These are phyloP conservation scores for Solanum chilense DNA, from an alignment of 257 asterid genomes.

Conservation along the genomic window DNA sequence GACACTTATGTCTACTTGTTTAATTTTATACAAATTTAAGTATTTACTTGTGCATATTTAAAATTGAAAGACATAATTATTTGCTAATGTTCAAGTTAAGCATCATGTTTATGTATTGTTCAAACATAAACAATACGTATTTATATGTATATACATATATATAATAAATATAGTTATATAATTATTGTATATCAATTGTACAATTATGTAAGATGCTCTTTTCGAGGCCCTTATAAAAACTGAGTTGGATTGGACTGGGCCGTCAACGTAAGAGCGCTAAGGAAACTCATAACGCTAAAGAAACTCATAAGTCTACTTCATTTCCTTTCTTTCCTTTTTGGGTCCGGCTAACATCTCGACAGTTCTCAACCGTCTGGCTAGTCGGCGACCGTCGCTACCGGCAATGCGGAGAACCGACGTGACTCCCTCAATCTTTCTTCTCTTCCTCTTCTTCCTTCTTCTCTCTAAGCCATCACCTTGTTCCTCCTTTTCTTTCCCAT, in stretches of 20 bases:
- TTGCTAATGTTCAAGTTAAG: too few species aligned
- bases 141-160: too few species aligned
- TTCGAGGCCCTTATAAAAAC: background rate
- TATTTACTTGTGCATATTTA: too few species aligned
- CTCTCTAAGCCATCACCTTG: slow-evolving; percentile 7
- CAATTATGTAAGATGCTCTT: too few species aligned
- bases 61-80: too few species aligned
- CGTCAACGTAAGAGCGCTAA: background rate
- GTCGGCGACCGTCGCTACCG: background rate
- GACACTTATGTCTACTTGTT: too few species aligned
- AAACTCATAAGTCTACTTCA: background rate
- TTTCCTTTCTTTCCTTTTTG: background rate
- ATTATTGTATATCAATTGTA: too few species aligned
- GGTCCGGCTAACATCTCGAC: background rate
- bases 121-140: too few species aligned
- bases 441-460: slow-evolving; percentile 23
- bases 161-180: too few species aligned
- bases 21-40: too few species aligned
- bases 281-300: background rate
- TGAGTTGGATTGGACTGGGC: background rate
- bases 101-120: too few species aligned
- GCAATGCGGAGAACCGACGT: background rate
- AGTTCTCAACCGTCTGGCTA: background rate
- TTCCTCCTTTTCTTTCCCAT: slow-evolving; percentile 14
- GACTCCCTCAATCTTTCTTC: slow-evolving; percentile 15